These are phyloP conservation scores for Calycina herbarum DNA, from an alignment of 2,329 filamentous ascomycete genomes.

Conservation along the genomic window DNA sequence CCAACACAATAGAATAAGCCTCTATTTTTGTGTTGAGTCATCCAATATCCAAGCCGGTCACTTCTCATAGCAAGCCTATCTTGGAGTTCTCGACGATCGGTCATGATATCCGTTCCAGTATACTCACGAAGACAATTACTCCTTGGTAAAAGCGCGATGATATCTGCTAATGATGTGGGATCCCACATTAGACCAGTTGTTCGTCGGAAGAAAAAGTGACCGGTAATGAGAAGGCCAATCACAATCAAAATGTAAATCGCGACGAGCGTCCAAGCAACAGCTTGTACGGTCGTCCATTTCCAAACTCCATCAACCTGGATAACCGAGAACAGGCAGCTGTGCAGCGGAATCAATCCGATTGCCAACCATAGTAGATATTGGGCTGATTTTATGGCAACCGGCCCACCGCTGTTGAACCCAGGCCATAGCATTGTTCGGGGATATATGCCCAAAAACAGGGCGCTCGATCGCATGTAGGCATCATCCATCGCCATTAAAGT, in stretches of 20 bases:
- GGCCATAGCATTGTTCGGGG: conserved; percentile 68
- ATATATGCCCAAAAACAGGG: conserved; percentile 63
- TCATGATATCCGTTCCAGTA: conserved; percentile 63
- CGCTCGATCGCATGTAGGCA: conserved; percentile 58
- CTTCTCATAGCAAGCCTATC: conserved; percentile 55
- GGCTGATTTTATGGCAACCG: conserved; percentile 65
- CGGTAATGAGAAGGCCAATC: conserved; percentile 55
- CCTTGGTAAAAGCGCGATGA: conserved; percentile 74
- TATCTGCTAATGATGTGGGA: conserved; percentile 75
- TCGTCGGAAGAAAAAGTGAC: conserved; percentile 63
- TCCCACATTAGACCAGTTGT: conserved; percentile 85
- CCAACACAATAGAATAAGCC: conserved; percentile 80
- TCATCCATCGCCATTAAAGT: conserved; percentile 69
- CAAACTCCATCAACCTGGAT: conserved; percentile 58
- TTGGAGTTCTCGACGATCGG: conserved; percentile 52
- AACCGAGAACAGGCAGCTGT: conserved; percentile 73
- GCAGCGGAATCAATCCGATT: conserved; percentile 77
- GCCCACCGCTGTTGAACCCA: conserved; percentile 58
- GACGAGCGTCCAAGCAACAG: conserved; percentile 76
- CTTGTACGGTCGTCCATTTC: conserved; percentile 78
- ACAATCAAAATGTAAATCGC: conserved; percentile 70
- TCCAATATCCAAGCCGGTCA: conserved; percentile 86
- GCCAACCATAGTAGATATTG: conserved; percentile 73
- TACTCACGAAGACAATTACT: conserved; percentile 79
- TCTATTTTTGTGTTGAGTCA: conserved; percentile 58